Evolutionary conservation across 1,284 basidiomycete species (phyloP).

Genomic region (Puccinia polysora): DNA sequence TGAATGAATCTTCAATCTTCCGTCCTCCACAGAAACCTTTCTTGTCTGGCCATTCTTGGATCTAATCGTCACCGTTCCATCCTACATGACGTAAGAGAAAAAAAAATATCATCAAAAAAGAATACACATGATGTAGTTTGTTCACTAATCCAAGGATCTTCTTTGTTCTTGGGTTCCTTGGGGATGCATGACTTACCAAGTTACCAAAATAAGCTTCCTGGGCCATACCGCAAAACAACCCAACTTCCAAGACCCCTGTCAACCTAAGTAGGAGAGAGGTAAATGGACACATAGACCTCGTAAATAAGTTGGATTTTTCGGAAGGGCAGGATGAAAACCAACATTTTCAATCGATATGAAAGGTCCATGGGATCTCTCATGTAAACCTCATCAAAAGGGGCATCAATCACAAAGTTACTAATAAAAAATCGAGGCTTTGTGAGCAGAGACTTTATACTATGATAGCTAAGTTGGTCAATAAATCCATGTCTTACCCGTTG

Average conservation of each 20-base stretch:
- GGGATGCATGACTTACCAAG: constrained; percentile 59
- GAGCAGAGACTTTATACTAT: no score
- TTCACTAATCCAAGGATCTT: no score
- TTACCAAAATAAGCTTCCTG: constrained; percentile 96
- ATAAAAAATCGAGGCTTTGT: no score
- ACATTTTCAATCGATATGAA: constrained; percentile 50
- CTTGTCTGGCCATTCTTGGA: constrained; percentile 20
- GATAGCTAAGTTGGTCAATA: no score
- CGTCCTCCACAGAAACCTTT: constrained; percentile 23
- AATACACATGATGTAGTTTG: no score
- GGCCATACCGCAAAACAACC: constrained; percentile 88
- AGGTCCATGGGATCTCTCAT: constrained; percentile 65
- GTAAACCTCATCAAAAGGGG: constrained; percentile 68
- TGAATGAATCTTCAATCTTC: constrained; percentile 7
- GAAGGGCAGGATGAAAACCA: constrained; percentile 49
- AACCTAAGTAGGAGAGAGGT: constrained; percentile 61
- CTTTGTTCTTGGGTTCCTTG: background rate
- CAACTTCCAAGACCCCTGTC: constrained; percentile 95
- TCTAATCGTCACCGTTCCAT: constrained; percentile 35
- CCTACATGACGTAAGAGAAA: background rate
- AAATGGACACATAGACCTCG: no score
- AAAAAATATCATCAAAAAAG: background rate
- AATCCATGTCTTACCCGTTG: constrained; percentile 58
- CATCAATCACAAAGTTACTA: constrained; percentile 92
- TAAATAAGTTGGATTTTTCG: background rate